These are phyloP conservation scores for Populus deltoides DNA, from an alignment of 345 rosid species.

Conservation along the genomic window DNA sequence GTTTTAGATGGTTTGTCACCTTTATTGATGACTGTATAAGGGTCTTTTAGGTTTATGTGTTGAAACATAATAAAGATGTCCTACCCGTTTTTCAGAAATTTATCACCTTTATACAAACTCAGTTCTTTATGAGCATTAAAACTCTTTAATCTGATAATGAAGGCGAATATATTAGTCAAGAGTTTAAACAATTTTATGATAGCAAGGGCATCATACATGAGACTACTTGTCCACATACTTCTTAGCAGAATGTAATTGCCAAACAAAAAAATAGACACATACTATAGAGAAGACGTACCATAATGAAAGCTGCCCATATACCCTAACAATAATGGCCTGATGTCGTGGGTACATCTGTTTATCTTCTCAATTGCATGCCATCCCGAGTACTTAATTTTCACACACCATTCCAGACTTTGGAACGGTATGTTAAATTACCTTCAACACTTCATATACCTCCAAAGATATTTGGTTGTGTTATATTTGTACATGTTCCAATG, in stretches of 20 bases:
- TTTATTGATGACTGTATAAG: neutral
- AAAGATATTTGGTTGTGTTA: neutral
- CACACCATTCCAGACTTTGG: no score
- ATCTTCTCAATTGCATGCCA: neutral
- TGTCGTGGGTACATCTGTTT: rapidly evolving
- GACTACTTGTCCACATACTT: neutral
- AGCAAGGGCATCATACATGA: neutral
- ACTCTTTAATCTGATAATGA: neutral
- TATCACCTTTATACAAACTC: neutral
- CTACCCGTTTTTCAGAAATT: neutral
- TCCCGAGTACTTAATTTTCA: no score
- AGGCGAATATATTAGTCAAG: neutral
- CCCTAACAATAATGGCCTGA: rapidly evolving
- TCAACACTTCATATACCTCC: neutral
- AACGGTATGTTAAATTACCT: neutral
- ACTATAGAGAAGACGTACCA: rapidly evolving
- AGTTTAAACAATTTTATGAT: neutral
- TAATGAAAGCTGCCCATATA: rapidly evolving
- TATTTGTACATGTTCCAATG: no score
- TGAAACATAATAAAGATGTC: conserved; percentile 4
- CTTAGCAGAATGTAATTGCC: neutral
- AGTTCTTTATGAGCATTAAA: neutral
- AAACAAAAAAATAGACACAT: neutral
- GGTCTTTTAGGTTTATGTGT: neutral
- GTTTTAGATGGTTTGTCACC: neutral